phyloP scores from a whole-genome alignment of 805 yeast species.

The Gaillardinia entomophila region DNA sequence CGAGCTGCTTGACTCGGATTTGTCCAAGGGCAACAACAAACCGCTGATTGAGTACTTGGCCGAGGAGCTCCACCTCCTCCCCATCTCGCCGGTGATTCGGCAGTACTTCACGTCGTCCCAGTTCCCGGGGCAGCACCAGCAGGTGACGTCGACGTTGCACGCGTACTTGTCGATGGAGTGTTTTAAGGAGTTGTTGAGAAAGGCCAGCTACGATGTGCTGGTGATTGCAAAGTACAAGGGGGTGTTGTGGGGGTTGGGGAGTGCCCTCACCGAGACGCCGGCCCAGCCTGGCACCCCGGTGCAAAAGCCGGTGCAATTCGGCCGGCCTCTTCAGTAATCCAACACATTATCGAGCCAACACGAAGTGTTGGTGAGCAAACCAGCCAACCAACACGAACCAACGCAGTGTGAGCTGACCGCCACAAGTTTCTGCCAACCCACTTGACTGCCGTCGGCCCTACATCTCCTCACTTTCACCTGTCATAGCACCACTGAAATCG shows the following conservation, averaged over 20 bases:
- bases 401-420: no score
- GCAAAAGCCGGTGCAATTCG: no score
- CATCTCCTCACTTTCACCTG: no score
- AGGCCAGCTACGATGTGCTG: constrained; percentile 14
- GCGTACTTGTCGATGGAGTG: constrained; percentile 60
- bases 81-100: constrained; percentile 48
- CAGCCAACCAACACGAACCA: no score
- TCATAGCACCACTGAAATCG: no score
- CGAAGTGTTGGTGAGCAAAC: no score
- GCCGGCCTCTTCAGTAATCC: no score
- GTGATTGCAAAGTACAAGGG: constrained; percentile 38
- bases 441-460: no score
- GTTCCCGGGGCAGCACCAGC: constrained; percentile 19
- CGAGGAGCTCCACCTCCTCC: constrained; percentile 60
- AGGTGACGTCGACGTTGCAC: constrained; percentile 51
- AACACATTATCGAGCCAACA: no score
- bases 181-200: constrained; percentile 49
- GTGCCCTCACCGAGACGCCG: no score
- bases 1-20: constrained; percentile 5
- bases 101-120: constrained; percentile 26
- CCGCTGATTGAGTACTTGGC: constrained; percentile 58
- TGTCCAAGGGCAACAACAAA: constrained; percentile 19
- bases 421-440: no score
- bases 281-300: no score
- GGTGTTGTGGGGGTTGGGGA: constrained; percentile 46